Base-by-base conservation (phyloP, 106 monocot genomes). In the Dendrobium chrysotoxum region DNA sequence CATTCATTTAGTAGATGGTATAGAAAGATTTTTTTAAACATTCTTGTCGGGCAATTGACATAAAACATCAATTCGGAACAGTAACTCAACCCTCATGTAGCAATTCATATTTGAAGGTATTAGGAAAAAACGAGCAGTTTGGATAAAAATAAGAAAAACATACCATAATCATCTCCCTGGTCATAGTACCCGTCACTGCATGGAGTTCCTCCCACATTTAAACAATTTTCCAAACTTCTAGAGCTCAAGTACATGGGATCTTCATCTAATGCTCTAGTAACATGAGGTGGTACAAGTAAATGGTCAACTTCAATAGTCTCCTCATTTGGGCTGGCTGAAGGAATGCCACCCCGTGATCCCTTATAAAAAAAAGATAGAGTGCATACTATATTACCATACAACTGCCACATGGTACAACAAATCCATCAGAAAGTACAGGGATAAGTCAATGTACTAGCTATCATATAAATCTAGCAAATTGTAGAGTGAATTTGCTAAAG, bases 281-380 rank as follows among this genome's bases (percentile, higher is more conserved):
- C 42, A 31, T 77, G 80, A 8, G 77, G 77, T 15, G 83, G 77
- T 4, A 57, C 70, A 77, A 83, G 71, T 45, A 86, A 81, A 74
- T 73, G 21, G 12, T 78, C 80, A 74, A 80, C 68, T 38, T 83
- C 72, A 74, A 80, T 28, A 41, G 65, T 41, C 23, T 86, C 83
- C 16, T 78, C 83, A 61, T 80, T 77, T 16, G 26, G 57, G 40
- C 30, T 16, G 75, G 80, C 35, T 26, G 39, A 9, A 73, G 64
- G 65, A 58, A 72, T 23, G 21, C 3, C 72, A 80, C 67, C 77
- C 68, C 30, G 76, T 44, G 70, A 76, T 72, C 55, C 82, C 86
- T 86, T 53, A 38, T 83, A 73, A 31, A 65, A 23, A 65, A 65
- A 50, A 61, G 61, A 23, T 7, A 61, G 21, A 61, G 7, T 12